Evolutionary conservation across 2,329 filamentous ascomycete species (phyloP).

Genomic region (Nemania serpens): DNA sequence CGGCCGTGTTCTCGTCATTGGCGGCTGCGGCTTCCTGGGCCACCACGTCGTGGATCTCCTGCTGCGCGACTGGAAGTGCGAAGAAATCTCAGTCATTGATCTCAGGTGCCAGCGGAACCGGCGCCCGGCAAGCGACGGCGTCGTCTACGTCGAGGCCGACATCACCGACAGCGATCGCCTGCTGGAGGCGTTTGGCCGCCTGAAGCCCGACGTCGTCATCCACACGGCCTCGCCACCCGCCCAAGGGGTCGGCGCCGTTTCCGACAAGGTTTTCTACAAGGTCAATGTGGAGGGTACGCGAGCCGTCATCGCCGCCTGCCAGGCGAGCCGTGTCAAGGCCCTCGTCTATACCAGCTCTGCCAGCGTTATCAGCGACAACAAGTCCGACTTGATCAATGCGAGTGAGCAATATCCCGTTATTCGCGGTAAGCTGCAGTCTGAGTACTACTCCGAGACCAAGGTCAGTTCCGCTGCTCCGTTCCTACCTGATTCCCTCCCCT

Average conservation of each 20-base stretch:
- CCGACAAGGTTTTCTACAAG: constrained; percentile 69
- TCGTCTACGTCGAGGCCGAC: constrained; percentile 75
- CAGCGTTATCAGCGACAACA: constrained; percentile 84
- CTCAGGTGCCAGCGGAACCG: constrained; percentile 73
- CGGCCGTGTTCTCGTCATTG: constrained; percentile 76
- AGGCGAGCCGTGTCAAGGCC: constrained; percentile 71
- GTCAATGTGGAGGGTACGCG: constrained; percentile 89
- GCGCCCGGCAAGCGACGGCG: constrained; percentile 57
- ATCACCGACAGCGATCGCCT: constrained; percentile 71
- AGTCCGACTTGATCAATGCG: constrained; percentile 78
- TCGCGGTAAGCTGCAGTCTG: constrained; percentile 69
- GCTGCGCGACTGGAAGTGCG: constrained; percentile 62
- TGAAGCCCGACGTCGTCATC: constrained; percentile 81
- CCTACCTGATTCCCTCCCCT: too few species aligned
- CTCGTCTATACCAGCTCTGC: constrained; percentile 92
- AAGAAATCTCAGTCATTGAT: constrained; percentile 70
- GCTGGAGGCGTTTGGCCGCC: constrained; percentile 64
- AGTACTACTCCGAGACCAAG: constrained; percentile 93
- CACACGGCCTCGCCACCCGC: constrained; percentile 81
- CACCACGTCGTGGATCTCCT: constrained; percentile 80
- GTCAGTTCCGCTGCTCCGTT: constrained; percentile 46
- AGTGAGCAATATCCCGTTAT: constrained; percentile 83
- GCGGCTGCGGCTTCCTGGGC: constrained; percentile 83
- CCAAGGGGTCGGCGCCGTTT: constrained; percentile 56
- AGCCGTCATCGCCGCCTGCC: constrained; percentile 75